Conservation (phyloP, 805 yeast species). For the Ogataea angusta region DNA sequence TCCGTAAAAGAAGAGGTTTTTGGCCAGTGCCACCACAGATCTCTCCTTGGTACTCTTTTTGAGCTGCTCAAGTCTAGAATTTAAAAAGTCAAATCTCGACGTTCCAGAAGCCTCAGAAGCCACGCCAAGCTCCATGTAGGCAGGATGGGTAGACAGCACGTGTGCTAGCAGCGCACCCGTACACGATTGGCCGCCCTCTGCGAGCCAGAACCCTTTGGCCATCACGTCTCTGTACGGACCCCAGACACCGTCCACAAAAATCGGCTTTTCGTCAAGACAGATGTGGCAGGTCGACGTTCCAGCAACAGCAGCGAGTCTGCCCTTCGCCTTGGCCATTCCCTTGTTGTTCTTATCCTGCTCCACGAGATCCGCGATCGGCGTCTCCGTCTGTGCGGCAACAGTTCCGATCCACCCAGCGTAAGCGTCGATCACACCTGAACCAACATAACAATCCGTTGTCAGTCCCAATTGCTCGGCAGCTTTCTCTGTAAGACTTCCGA, state of each 20-base stretch:
- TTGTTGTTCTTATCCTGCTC: conserved; percentile 44
- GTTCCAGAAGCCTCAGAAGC: conserved; percentile 65
- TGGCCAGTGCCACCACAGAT: conserved; percentile 77
- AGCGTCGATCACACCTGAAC: conserved; percentile 96
- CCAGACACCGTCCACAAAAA: conserved; percentile 97
- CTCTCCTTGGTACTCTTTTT: conserved; percentile 54
- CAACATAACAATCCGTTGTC: conserved; percentile 76
- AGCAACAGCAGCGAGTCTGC: conserved; percentile 95
- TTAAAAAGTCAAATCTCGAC: conserved; percentile 80
- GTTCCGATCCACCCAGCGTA: conserved; percentile 99
- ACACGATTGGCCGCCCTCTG: conserved; percentile 99
- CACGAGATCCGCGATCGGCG: conserved; percentile 47
- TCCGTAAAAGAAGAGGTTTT: conserved; percentile 87
- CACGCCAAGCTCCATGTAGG: conserved; percentile 66
- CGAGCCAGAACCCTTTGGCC: conserved; percentile 89
- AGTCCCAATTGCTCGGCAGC: conserved; percentile 86
- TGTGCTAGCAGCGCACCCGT: conserved; percentile 94
- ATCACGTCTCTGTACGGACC: conserved; percentile 95
- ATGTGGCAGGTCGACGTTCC: conserved; percentile 98
- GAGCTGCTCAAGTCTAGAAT: conserved; percentile 67
- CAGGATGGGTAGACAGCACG: conserved; percentile 85
- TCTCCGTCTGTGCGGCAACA: conserved; percentile 83
- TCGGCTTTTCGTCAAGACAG: conserved; percentile 76
- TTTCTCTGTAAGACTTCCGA: conserved; percentile 62
- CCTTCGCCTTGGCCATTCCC: conserved; percentile 62